Evolutionary conservation across 2,329 filamentous ascomycete genomes (phyloP).

Genomic region (Phialophora expanda): DNA sequence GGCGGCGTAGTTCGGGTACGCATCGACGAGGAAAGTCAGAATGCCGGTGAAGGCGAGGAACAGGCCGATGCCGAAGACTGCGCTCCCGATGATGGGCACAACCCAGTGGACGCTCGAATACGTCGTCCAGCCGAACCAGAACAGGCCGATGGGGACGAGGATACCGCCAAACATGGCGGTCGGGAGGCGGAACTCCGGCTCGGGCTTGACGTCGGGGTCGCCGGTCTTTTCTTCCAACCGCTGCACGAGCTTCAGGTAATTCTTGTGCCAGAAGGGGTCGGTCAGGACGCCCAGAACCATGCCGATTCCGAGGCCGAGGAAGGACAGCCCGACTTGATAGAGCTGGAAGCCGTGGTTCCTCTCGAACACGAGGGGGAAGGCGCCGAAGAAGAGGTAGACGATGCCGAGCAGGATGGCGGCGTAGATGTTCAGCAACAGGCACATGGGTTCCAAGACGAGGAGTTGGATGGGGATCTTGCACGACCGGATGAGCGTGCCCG

Average conservation of each 20-base stretch:
- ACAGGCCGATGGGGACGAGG: slow-evolving; percentile 61
- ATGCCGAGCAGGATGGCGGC: slow-evolving; percentile 86
- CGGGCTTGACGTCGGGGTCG: slow-evolving; percentile 48
- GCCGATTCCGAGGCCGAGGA: slow-evolving; percentile 55
- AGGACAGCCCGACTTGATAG: slow-evolving; percentile 42
- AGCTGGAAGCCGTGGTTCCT: slow-evolving; percentile 51
- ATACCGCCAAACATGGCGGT: slow-evolving; percentile 57
- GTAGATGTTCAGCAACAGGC: slow-evolving; percentile 77
- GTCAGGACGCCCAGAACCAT: slow-evolving; percentile 51
- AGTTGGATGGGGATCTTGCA: slow-evolving; percentile 73
- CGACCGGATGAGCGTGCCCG: slow-evolving; percentile 62
- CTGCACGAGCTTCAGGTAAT: slow-evolving; percentile 33
- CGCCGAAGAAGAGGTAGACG: slow-evolving; percentile 88
- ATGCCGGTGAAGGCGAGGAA: slow-evolving; percentile 58
- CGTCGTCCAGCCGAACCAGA: slow-evolving; percentile 59
- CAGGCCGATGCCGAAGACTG: slow-evolving; percentile 55
- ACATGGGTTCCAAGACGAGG: slow-evolving; percentile 83
- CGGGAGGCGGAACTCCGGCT: slow-evolving; percentile 59
- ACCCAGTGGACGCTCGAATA: slow-evolving; percentile 55
- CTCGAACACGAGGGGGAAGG: slow-evolving; percentile 79
- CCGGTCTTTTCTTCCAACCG: slow-evolving; percentile 44
- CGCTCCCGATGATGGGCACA: slow-evolving; percentile 48
- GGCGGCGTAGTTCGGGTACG: slow-evolving; percentile 53
- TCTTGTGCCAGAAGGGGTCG: slow-evolving; percentile 45
- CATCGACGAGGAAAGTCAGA: slow-evolving; percentile 82